phyloP scores from a whole-genome alignment of 805 yeast species.

The Metschnikowia gelsemii region DNA sequence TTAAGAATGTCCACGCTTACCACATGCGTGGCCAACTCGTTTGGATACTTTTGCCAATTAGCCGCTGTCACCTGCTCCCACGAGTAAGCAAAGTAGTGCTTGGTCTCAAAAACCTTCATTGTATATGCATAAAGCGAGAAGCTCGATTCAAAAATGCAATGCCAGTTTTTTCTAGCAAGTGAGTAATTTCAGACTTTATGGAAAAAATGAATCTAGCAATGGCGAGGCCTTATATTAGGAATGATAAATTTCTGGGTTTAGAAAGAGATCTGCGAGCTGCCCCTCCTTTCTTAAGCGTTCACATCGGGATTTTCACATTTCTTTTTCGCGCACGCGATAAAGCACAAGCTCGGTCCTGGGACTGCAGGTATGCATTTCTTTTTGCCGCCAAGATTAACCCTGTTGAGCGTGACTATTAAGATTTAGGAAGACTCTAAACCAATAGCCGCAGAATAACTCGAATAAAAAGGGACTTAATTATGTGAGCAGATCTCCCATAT shows the following conservation, averaged over 20 bases:
- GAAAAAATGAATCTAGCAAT: constrained; percentile 6
- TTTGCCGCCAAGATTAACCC: neutral
- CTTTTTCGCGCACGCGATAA: constrained; percentile 10
- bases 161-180: too few species aligned
- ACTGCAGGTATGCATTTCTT: neutral
- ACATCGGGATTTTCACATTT: constrained; percentile 7
- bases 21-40: constrained; percentile 87
- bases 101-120: constrained; percentile 79
- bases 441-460: too few species aligned
- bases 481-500: too few species aligned
- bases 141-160: neutral
- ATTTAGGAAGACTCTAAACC: too few species aligned
- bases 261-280: constrained; percentile 7
- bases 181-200: too few species aligned
- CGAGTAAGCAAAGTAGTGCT: constrained; percentile 72
- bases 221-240: constrained; percentile 2
- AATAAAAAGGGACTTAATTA: too few species aligned
- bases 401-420: neutral
- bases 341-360: constrained; percentile 2
- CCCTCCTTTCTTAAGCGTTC: neutral
- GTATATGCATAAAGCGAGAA: neutral
- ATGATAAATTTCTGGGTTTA: neutral
- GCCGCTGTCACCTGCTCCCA: constrained; percentile 97
- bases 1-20: constrained; percentile 86
- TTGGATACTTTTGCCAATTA: constrained; percentile 97